phyloP scores from a whole-genome alignment of 2,329 filamentous ascomycete genomes.

The Pestalotiopsis sp. region DNA sequence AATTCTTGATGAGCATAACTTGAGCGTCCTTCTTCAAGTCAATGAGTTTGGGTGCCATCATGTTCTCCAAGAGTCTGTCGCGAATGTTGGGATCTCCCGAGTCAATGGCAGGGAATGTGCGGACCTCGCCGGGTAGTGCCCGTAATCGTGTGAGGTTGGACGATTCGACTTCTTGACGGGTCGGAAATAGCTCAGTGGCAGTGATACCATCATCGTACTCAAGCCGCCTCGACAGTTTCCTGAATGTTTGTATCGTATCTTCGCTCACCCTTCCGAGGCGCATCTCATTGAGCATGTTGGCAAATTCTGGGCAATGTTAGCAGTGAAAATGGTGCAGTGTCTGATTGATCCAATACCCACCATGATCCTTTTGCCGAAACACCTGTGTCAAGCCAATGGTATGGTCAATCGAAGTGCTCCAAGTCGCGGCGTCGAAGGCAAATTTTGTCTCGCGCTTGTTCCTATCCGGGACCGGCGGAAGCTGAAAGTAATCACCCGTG shows the following conservation, averaged over 20 bases:
- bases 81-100: slow-evolving; percentile 71
- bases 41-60: slow-evolving; percentile 86
- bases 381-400: slow-evolving; percentile 95
- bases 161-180: slow-evolving; percentile 82
- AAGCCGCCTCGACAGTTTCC: slow-evolving; percentile 70
- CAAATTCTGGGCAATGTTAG: slow-evolving; percentile 63
- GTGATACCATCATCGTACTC: slow-evolving; percentile 74
- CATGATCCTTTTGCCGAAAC: slow-evolving; percentile 88
- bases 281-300: slow-evolving; percentile 97
- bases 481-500: slow-evolving; percentile 96
- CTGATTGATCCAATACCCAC: slow-evolving; percentile 38
- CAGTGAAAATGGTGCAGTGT: not conserved
- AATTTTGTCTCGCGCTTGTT: slow-evolving; percentile 76
- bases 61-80: slow-evolving; percentile 80
- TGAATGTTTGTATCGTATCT: slow-evolving; percentile 78
- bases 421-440: slow-evolving; percentile 88
- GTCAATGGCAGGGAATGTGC: slow-evolving; percentile 75
- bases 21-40: slow-evolving; percentile 89
- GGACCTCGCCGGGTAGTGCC: slow-evolving; percentile 68
- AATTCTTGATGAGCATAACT: slow-evolving; percentile 99
- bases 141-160: slow-evolving; percentile 79
- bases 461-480: slow-evolving; percentile 87
- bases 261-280: slow-evolving; percentile 79
- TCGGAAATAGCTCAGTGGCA: slow-evolving; percentile 93
- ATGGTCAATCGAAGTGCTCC: slow-evolving; percentile 90